Evolutionary conservation across 495 filamentous ascomycete genomes (phyloP).

Genomic region (Podospora pseudocomata): DNA sequence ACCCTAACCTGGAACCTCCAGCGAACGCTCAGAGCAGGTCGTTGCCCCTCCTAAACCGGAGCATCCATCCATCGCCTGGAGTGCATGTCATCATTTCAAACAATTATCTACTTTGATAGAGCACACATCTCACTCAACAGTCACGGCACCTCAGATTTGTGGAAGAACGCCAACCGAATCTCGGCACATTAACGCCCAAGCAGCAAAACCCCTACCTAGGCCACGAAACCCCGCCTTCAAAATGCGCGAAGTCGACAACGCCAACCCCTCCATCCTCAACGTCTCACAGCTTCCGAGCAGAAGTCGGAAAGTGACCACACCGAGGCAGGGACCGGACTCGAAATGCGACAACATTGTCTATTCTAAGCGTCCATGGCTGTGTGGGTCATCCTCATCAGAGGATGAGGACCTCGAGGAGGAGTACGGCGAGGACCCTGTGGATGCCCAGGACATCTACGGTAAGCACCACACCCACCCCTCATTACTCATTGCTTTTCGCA

Average conservation of each 20-base stretch:
- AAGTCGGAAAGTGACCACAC: slow-evolving; percentile 33
- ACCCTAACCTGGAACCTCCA: background rate
- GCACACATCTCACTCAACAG: background rate
- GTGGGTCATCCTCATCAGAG: slow-evolving; percentile 22
- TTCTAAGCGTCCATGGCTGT: slow-evolving; percentile 34
- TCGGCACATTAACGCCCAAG: background rate
- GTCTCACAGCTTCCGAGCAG: slow-evolving; percentile 85
- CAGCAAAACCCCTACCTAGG: background rate
- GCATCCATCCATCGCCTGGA: background rate
- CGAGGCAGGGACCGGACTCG: slow-evolving; percentile 30
- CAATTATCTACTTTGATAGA: background rate
- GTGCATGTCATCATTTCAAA: background rate
- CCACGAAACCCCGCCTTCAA: slow-evolving; percentile 8
- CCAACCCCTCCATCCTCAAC: slow-evolving; percentile 90
- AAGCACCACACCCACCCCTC: slow-evolving; percentile 23
- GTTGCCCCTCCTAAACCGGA: slow-evolving; percentile 4
- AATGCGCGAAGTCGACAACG: slow-evolving; percentile 63
- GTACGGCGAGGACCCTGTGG: slow-evolving; percentile 71
- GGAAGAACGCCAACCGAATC: background rate
- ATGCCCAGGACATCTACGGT: slow-evolving; percentile 97
- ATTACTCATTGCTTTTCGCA: background rate
- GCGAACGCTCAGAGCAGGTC: background rate
- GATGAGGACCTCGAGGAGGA: slow-evolving; percentile 36
- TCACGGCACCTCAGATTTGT: background rate
- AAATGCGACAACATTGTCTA: slow-evolving; percentile 38